These are phyloP conservation scores for Monosporozyma siamensis DNA, from an alignment of 805 yeast genomes.

Conservation along the genomic window DNA sequence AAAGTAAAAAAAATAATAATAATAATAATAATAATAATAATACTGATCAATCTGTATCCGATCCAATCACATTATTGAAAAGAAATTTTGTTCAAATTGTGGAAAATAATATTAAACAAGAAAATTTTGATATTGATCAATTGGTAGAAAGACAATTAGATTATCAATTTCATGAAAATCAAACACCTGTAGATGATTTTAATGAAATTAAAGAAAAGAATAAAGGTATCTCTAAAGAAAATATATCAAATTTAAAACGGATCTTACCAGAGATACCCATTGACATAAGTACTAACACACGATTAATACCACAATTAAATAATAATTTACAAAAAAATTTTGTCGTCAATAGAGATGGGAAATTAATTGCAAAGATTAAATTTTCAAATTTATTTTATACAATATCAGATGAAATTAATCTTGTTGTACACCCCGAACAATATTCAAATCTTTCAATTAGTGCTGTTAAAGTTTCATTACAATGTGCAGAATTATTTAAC, in stretches of 20 bases:
- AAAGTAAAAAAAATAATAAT: neutral
- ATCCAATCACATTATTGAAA: constrained; percentile 10
- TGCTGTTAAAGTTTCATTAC: constrained; percentile 30
- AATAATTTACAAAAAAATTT: constrained; percentile 29
- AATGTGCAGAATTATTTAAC: constrained; percentile 31
- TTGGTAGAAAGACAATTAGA: constrained; percentile 22
- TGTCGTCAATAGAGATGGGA: constrained; percentile 35
- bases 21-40: neutral
- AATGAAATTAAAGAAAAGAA: constrained; percentile 4
- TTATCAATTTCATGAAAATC: constrained; percentile 16
- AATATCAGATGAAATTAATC: constrained; percentile 38
- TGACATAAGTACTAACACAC: neutral
- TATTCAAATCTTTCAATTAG: constrained; percentile 30
- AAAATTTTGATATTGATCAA: constrained; percentile 23
- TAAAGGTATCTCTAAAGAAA: constrained; percentile 8
- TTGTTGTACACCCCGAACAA: constrained; percentile 29
- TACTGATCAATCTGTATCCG: neutral
- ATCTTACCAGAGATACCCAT: neutral
- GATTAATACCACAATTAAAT: constrained; percentile 19
- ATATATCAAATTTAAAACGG: constrained; percentile 13
- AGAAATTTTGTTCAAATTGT: constrained; percentile 18
- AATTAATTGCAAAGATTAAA: constrained; percentile 32
- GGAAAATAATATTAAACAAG: constrained; percentile 7
- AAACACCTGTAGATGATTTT: constrained; percentile 1
- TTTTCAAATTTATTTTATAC: constrained; percentile 36